Evolutionary conservation across 805 yeast genomes (phyloP), one percentile per base, ranked within the genome.

Genomic region (Komagataella phaffii): DNA sequence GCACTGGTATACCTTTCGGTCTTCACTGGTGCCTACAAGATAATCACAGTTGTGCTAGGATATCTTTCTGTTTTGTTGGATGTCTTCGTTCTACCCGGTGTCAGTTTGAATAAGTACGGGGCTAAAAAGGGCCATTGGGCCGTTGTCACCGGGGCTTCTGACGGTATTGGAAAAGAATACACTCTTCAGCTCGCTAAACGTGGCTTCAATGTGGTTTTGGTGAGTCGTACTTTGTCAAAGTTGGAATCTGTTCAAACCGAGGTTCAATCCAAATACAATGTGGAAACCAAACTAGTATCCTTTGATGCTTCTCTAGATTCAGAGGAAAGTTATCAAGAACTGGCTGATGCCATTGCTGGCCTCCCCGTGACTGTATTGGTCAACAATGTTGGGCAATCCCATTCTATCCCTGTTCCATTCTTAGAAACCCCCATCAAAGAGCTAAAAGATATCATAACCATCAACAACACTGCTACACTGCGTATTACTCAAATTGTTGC

Each of bases 101-200:
- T 73, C 49, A 65, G 73, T 61, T 60, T 75, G 60, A 61, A 64
- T 46, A 81, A 79, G 63, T 89, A 89, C 61, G 96, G 96, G n/a
- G 84, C 91, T 24, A 72, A 73, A 54, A 67, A 69, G 50, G 85
- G 84, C 24, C 73, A 77, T 45, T 93, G 96, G 91, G 96, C 97
- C n/a, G 85, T 93, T 36, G 78, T 93, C 17, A 93, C 99, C 6
- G 99, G 99, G 53, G 95, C 97, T 3, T 88, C 97, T 49, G 98
- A 93, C 64, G 99, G 99, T 43, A 85, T 93, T 61, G 99, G 99
- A 53, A 88, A 90, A 64, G 96, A 93, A 65, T 93, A 79, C 63
- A 83, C 96, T 1, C 62, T 69, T 23, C 98, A 91, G 69, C 75
- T 93, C 67, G 99, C 98, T 10, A 67, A 75, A 51, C 81, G 77